phyloP scores from a whole-genome alignment of 1,284 basidiomycete species.

The Coniophora puteana region DNA sequence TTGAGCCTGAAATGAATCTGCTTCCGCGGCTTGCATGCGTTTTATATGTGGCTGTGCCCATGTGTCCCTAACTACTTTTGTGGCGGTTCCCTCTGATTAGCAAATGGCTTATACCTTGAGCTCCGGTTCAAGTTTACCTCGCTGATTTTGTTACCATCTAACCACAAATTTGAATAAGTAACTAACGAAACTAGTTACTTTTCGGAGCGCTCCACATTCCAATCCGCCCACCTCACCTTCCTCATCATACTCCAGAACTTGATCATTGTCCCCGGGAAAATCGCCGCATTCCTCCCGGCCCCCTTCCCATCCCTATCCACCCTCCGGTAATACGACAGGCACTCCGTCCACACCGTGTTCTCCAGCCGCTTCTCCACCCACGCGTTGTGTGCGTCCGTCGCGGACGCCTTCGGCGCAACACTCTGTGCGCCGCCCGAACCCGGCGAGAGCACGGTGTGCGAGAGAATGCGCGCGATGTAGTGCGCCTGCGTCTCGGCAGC shows the following conservation, averaged over 20 bases:
- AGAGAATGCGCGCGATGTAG: not conserved
- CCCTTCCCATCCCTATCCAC: constrained; percentile 26
- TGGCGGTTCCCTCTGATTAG: too few relatives aligned
- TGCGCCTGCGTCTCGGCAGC: constrained; percentile 50
- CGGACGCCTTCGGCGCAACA: constrained; percentile 31
- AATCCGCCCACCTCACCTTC: constrained; percentile 35
- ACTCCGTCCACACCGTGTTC: constrained; percentile 44
- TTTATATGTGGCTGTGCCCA: too few relatives aligned
- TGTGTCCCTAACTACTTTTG: too few relatives aligned
- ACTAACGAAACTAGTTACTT: too few relatives aligned
- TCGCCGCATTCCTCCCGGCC: constrained; percentile 38
- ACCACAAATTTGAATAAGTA: too few relatives aligned
- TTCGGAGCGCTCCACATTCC: constrained; percentile 21
- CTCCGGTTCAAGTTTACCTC: too few relatives aligned
- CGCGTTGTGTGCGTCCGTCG: constrained; percentile 39
- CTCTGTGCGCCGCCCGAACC: constrained; percentile 31
- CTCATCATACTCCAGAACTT: constrained; percentile 48
- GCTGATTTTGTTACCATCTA: too few relatives aligned
- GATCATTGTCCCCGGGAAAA: constrained; percentile 44
- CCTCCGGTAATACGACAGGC: constrained; percentile 45
- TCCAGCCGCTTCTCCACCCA: constrained; percentile 43
- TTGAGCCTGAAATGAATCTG: too few relatives aligned
- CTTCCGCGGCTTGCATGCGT: too few relatives aligned
- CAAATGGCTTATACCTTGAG: too few relatives aligned
- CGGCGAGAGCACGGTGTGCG: not conserved